These are phyloP conservation scores for Tetrastigma voinierianum DNA, from an alignment of 164 flowering plant species.

Conservation along the genomic window DNA sequence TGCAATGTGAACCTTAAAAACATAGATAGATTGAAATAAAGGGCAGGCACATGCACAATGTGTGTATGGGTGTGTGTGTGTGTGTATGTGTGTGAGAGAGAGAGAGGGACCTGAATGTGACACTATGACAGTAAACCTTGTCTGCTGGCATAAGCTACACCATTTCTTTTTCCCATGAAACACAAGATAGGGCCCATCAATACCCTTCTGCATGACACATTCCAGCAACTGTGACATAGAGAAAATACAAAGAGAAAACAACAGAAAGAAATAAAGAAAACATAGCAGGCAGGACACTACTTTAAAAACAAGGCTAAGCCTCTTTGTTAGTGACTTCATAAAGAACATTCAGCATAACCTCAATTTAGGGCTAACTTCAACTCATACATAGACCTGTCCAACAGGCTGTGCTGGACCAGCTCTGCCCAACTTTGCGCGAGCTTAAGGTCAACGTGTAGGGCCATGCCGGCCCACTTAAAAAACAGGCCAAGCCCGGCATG, in stretches of 20 bases:
- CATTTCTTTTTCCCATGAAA: slow-evolving; percentile 96
- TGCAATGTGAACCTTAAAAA: too few species aligned
- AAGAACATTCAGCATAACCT: neutral
- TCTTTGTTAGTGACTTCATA: neutral
- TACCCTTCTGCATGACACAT: slow-evolving; percentile 56
- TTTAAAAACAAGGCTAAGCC: too few species aligned
- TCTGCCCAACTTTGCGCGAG: too few species aligned
- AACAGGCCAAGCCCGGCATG: too few species aligned
- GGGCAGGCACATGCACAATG: too few species aligned
- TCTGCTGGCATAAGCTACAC: slow-evolving; percentile 86
- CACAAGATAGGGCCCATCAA: slow-evolving; percentile 68
- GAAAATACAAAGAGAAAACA: neutral
- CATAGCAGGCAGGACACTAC: neutral
- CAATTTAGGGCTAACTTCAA: too few species aligned
- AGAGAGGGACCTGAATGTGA: slow-evolving; percentile 99
- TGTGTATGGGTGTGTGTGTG: neutral
- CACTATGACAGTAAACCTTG: slow-evolving; percentile 82
- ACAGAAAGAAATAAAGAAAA: neutral
- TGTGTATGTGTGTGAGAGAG: neutral
- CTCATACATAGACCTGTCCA: too few species aligned
- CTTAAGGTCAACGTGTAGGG: too few species aligned
- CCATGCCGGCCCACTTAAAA: too few species aligned
- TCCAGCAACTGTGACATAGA: neutral
- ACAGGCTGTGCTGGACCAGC: too few species aligned
- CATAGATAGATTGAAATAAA: too few species aligned